Conservation (phyloP, 192 early-diverging fungal genomes). For the Podila minutissima region DNA sequence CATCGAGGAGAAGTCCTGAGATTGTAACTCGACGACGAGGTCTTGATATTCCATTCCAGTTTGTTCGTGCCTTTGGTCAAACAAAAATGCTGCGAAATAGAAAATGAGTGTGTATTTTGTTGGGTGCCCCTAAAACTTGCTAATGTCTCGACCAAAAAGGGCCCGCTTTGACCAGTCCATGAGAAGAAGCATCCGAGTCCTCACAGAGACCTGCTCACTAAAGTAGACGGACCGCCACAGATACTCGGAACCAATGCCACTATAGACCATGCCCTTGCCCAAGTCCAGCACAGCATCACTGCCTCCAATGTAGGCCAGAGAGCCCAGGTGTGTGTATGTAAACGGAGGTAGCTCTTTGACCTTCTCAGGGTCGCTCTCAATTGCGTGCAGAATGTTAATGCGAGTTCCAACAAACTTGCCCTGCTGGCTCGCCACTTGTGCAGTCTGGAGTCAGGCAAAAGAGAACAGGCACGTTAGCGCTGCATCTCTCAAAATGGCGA, state of each 20-base stretch:
- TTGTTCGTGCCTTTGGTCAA: not conserved
- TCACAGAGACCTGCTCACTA: constrained; percentile 61
- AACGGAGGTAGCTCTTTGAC: constrained; percentile 62
- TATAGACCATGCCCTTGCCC: constrained; percentile 58
- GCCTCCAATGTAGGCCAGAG: constrained; percentile 76
- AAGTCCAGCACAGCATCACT: constrained; percentile 64
- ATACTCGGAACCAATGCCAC: constrained; percentile 63
- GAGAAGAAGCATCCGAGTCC: constrained; percentile 48
- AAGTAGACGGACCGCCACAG: constrained; percentile 67
- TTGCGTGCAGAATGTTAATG: constrained; percentile 49
- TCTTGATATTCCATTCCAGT: not conserved
- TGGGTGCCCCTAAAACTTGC: constrained; percentile 42
- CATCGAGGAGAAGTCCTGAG: not conserved
- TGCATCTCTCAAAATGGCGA: too few relatives aligned
- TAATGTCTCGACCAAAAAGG: constrained; percentile 60
- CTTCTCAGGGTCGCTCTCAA: constrained; percentile 18
- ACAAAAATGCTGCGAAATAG: not conserved
- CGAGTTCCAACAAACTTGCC: constrained; percentile 58
- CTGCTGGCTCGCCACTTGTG: constrained; percentile 67
- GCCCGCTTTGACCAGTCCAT: constrained; percentile 58
- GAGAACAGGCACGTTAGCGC: too few relatives aligned
- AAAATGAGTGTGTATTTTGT: not conserved
- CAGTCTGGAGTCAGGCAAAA: constrained; percentile 53
- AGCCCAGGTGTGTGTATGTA: constrained; percentile 70
- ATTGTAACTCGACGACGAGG: too few relatives aligned